Percentiles rank a stretch among this genome's conserved stretches.
phyloP scores from a whole-genome alignment of 305 asterid species.

The Striga hermonthica region DNA sequence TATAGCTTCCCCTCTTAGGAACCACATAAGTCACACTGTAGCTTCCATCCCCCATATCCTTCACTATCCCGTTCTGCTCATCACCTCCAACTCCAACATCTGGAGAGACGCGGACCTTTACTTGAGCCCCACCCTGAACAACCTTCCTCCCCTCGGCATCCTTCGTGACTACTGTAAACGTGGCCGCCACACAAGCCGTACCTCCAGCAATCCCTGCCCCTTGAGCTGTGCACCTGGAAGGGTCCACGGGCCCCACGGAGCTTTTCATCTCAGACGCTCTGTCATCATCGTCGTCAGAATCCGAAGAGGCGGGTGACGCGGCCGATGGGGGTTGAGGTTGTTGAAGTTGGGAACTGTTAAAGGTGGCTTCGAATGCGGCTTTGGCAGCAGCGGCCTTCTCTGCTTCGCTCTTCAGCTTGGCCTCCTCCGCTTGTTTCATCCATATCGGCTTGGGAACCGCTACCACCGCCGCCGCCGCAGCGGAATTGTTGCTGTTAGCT shows the following conservation, averaged over 20 bases:
- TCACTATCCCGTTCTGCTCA: slow-evolving; percentile 81
- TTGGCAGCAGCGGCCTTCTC: slow-evolving; percentile 95
- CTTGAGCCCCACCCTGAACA: slow-evolving; percentile 77
- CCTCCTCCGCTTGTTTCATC: slow-evolving; percentile 98
- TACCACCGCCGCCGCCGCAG: slow-evolving; percentile 32
- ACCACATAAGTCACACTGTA: slow-evolving; percentile 85
- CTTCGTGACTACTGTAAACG: slow-evolving; percentile 75
- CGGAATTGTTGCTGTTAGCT: slow-evolving; percentile 35
- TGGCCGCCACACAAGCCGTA: slow-evolving; percentile 75
- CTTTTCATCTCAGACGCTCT: slow-evolving; percentile 43
- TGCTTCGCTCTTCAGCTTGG: slow-evolving; percentile 89
- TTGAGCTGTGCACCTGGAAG: slow-evolving; percentile 80
- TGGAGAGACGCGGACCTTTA: slow-evolving; percentile 73
- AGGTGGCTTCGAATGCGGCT: slow-evolving; percentile 97
- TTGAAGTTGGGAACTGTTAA: slow-evolving; percentile 48
- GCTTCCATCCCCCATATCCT: slow-evolving; percentile 91
- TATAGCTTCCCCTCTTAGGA: slow-evolving; percentile 86
- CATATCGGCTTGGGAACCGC: slow-evolving; percentile 71
- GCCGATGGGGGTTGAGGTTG: slow-evolving; percentile 40
- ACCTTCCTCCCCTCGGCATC: slow-evolving; percentile 78
- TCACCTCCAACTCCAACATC: slow-evolving; percentile 87
- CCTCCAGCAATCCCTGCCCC: slow-evolving; percentile 96
- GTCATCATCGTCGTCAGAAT: slow-evolving; percentile 66
- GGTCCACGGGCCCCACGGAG: slow-evolving; percentile 81
- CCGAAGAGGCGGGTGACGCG: slow-evolving; percentile 41